Base-by-base conservation (phyloP, 1,139 yeast species). In the Candida albicans region DNA sequence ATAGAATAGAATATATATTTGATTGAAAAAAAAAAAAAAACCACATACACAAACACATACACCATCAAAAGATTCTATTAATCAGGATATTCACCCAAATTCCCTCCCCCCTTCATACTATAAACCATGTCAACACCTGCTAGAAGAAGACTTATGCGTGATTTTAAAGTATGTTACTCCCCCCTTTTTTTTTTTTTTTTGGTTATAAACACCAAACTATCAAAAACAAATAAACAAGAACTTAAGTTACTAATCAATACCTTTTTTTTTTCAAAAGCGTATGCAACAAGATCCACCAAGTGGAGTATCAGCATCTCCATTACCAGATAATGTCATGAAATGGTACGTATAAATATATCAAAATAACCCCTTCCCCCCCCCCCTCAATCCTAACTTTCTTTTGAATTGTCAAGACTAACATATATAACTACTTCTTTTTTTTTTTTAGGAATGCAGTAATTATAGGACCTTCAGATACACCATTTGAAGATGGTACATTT, bases 281-380 rank as follows among this genome's bases (percentile, higher is more conserved):
- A 91, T 93, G 86, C 97, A 93, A 67, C 95, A 87, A 69, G 99
- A 93, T 66, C 95, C 99, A 7, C 97, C 99, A 14, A 91, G 95
- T 35, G 99, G 99, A 14, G 96, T 93, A 8, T 88, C 96, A 9
- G 99, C 99, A 1, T 88, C 96, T 8, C 99, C 99, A 8, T 78
- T 91, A 40, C 93, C 98, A 10, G 99, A 93, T 61, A 93, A 93
- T 58, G 98, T 93, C 44, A 90, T 93, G 97, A 80, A 87, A 41
- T 93, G 99, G 82, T 65, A 62, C 29, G 67, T 58, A 42, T 26
- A 15, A 8, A 15, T 8, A 13, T 8, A n/a, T n/a, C n/a, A n/a
- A n/a, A n/a, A n/a, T 2, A 2, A 41, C 5, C 10, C 18, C 5
- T 42, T 5, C 22, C 22, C 22, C 22, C 22, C 5, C 22, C 22